A percentile compares a stretch with the other conserved stretches of the same genome.
Evolutionary conservation across 371 early-diverging fungal genomes (phyloP).

Genomic region (Rhizomucor miehei): DNA sequence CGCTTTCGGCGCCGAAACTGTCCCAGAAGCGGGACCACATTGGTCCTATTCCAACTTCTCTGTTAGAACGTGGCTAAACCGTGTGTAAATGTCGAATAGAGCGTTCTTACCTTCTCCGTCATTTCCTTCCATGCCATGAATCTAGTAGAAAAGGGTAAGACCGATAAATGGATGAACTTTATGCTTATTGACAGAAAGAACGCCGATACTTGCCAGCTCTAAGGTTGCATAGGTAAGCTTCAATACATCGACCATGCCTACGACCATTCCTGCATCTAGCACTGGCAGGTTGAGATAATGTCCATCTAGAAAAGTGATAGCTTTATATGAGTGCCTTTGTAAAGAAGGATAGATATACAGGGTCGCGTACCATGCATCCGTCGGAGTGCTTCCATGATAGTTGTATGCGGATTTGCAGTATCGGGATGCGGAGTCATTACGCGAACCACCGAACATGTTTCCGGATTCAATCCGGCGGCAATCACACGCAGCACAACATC

Average conservation of each 20-base stretch:
- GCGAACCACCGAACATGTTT: slow-evolving; percentile 88
- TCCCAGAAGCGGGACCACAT: slow-evolving; percentile 51
- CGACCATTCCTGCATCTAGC: slow-evolving; percentile 71
- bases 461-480: slow-evolving; percentile 90
- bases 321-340: too few relatives aligned
- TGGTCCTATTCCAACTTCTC: slow-evolving; percentile 15
- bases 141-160: too few relatives aligned
- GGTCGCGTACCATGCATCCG: slow-evolving; percentile 81
- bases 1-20: slow-evolving; percentile 40
- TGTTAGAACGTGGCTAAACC: neutral
- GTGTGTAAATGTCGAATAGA: neutral
- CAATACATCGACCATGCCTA: slow-evolving; percentile 93
- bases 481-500: slow-evolving; percentile 96
- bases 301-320: slow-evolving; percentile 84
- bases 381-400: slow-evolving; percentile 91
- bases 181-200: neutral
- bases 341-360: neutral
- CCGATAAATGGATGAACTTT: neutral
- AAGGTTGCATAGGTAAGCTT: slow-evolving; percentile 83
- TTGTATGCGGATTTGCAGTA: slow-evolving; percentile 77
- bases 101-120: slow-evolving; percentile 43
- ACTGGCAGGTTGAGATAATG: slow-evolving; percentile 96
- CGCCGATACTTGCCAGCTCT: slow-evolving; percentile 53
- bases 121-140: slow-evolving; percentile 36
- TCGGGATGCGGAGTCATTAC: slow-evolving; percentile 99